phyloP scores from a whole-genome alignment of 805 yeast species.

The Monosporozyma aerobia region DNA sequence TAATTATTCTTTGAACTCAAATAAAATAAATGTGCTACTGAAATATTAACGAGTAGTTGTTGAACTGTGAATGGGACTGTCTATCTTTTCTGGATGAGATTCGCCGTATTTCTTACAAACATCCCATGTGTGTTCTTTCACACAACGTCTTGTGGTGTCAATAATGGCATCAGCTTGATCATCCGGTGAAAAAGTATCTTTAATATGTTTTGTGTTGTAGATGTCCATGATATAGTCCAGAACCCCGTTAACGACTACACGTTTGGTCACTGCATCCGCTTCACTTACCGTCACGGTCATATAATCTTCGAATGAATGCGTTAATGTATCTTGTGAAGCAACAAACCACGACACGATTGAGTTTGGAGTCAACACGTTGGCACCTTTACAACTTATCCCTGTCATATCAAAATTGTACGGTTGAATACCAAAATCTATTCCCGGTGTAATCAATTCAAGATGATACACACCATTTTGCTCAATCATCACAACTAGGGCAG shows the following conservation, averaged over 20 bases:
- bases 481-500: conserved; percentile 10
- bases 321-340: conserved; percentile 9
- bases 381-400: conserved; percentile 7
- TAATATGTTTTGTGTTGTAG: neutral
- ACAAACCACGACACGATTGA: conserved; percentile 15
- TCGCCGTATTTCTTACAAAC: conserved; percentile 11
- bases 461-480: conserved; percentile 11
- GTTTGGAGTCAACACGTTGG: conserved; percentile 12
- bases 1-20: no score
- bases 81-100: conserved; percentile 4
- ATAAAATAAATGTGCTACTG: no score
- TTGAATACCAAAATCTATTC: conserved; percentile 10
- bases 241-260: conserved; percentile 31
- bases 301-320: conserved; percentile 26
- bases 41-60: no score
- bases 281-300: conserved; percentile 34
- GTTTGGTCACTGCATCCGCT: conserved; percentile 31
- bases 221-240: conserved; percentile 32
- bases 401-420: conserved; percentile 11
- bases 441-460: conserved; percentile 12
- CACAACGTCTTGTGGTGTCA: neutral
- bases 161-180: neutral
- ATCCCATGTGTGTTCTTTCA: conserved; percentile 4
- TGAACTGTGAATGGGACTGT: no score
- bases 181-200: neutral